Percentiles rank a stretch among this genome's conserved stretches.
Evolutionary conservation across 371 early-diverging fungal genomes (phyloP).

Genomic region (Fennellomyces sp.): DNA sequence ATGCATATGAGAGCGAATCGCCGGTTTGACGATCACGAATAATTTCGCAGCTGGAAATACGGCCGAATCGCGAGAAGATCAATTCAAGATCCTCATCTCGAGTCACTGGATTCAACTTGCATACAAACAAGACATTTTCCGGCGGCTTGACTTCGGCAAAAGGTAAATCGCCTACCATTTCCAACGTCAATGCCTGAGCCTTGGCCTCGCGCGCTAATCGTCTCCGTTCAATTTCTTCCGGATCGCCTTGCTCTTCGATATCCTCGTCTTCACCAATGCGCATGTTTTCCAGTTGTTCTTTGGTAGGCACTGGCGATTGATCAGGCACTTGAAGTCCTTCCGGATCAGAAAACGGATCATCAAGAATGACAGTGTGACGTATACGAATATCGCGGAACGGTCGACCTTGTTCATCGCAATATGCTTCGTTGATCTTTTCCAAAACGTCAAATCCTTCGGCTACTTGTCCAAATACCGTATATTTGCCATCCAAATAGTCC

Average conservation of each 20-base stretch:
- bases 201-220: conserved; percentile 79
- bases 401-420: conserved; percentile 74
- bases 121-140: conserved; percentile 96
- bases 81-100: conserved; percentile 90
- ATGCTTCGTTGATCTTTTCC: conserved; percentile 77
- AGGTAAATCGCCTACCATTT: conserved; percentile 98
- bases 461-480: conserved; percentile 96
- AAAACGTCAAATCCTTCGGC: conserved; percentile 93
- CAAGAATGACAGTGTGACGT: conserved; percentile 90
- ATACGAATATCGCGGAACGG: conserved; percentile 92
- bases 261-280: conserved; percentile 88
- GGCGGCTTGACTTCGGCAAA: conserved; percentile 97
- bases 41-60: conserved; percentile 88
- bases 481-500: conserved; percentile 95
- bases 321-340: conserved; percentile 71
- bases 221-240: conserved; percentile 72
- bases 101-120: conserved; percentile 94
- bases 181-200: conserved; percentile 91
- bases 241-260: conserved; percentile 69
- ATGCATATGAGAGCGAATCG: conserved; percentile 91
- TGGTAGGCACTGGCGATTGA: conserved; percentile 82
- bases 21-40: conserved; percentile 87
- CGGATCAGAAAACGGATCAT: conserved; percentile 94
- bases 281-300: conserved; percentile 74
- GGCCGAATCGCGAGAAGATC: conserved; percentile 94